Evolutionary conservation across 495 filamentous ascomycete genomes (phyloP), one percentile per base, ranked within the genome.

Genomic region (Podospora fimiseda): DNA sequence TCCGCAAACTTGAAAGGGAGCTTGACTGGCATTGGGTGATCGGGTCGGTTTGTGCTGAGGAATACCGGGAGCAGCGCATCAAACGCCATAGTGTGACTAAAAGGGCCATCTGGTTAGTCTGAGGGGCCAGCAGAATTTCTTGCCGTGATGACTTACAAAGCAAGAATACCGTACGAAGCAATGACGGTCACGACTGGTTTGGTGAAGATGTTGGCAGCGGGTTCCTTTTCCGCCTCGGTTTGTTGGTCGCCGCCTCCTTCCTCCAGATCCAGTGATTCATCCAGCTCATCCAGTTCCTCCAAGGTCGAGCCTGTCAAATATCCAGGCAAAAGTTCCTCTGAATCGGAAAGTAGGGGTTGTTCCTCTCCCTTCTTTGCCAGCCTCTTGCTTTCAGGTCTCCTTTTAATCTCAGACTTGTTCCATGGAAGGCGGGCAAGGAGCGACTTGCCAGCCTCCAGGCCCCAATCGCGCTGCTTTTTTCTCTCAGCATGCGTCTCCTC

Each of bases 61-160:
- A 97, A 87, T 3, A 96, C 87, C 0, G 93, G 94, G 57, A 97
- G 82, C 27, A 97, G 74, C 63, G 95, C 86, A 72, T 98, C 93
- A 59, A 95, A 95, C 0, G 89, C 90, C 64, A 98, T 95, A 46
- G 90, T 96, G 70, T 77, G 72, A 68, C 77, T 30, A 60, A 65
- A 6, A 64, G 50, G 24, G 9, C 8, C 13, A 23, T 14, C 15
- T 24, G 8, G 43, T 48, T 14, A 53, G 39, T 23, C 14, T 23
- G 13, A n/a, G 14, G 18, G n/a, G 11, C 18, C 9, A 20, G 50
- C 20, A 41, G 24, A n/a, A n/a, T 19, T 7, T 15, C 16, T 9
- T 20, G 15, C 33, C 6, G 1, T 9, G 21, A 19, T 24, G 20
- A 86, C 90, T 81, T 80, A 96, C 88, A 95, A 96, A 55, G 93